Evolutionary conservation across 495 filamentous ascomycete species (phyloP), one percentile per base, ranked within the genome.

Genomic region (Pyronema domesticum): DNA sequence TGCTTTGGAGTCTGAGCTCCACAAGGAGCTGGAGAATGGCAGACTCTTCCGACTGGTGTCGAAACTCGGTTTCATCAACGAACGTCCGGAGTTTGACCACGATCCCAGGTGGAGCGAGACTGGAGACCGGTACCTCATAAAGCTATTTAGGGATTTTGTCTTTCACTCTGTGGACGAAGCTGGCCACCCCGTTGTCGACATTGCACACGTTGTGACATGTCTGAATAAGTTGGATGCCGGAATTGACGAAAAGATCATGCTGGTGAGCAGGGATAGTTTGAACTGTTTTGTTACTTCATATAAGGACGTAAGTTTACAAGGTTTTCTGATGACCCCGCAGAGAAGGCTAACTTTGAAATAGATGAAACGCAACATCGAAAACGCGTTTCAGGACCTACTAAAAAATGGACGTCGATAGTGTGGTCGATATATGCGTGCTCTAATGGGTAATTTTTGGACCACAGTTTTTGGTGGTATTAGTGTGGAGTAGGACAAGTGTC

Each of bases 81-180:
- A 96, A 62, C 81, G 91, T 4, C 86, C 85, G 1, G 89, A 95
- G 62, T 80, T 81, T 53, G 83, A 85, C 18, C 74, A 78, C 23
- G 78, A 84, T 50, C 71, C 71, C 14, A 75, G 78, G 48, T 96
- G 88, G 88, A 82, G 85, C 11, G 88, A 94, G 67, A 89, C 78
- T 17, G 88, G 87, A 1, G 84, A 94, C 57, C 77, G 88, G n/a
- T 94, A 93, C 64, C 81, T 80, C 60, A 69, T 96, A 52, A 93
- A 93, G 68, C 74, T 98, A 35, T 95, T 96, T 73, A 80, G 91
- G 43, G 93, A 98, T 68, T 95, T 93, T 56, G 83, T 95, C 50
- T 98, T 95, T 68, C 91, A 98, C 67, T 86, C 89, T 54, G 86
- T 95, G 19, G 86, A 95, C 60, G 74, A 78, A 23, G 75, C 85